Conservation (phyloP, 495 filamentous ascomycete genomes). For the Hypoxylon cercidicola region DNA sequence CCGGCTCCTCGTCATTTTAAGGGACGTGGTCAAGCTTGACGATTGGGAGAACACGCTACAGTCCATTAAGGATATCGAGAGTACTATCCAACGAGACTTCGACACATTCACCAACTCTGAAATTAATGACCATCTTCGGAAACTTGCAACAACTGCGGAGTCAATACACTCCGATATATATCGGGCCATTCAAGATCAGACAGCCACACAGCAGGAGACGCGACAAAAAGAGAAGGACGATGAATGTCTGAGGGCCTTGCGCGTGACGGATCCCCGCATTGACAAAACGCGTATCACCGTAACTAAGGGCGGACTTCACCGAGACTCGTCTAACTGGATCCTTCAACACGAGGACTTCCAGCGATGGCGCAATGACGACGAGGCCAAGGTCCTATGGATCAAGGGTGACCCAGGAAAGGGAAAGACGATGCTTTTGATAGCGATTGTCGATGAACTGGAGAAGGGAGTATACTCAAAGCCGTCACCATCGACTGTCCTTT, state of each 20-base stretch:
- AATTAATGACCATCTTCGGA: not conserved
- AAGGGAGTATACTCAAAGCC: not conserved
- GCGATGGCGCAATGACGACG: not conserved
- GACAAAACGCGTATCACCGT: conserved; percentile 54
- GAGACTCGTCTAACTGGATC: conserved; percentile 57
- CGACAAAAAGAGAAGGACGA: conserved; percentile 9
- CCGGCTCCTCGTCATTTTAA: conserved; percentile 8
- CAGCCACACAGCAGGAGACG: not conserved
- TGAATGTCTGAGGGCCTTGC: conserved; percentile 37
- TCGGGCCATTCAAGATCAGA: not conserved
- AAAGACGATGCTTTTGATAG: conserved; percentile 61
- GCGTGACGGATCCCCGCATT: conserved; percentile 42
- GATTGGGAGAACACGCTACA: not conserved
- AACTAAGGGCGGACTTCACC: conserved; percentile 54
- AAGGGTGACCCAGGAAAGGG: conserved; percentile 58
- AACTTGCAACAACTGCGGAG: conserved; percentile 1
- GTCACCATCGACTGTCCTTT: conserved; percentile 23
- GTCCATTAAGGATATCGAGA: not conserved
- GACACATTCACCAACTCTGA: not conserved
- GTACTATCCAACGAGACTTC: not conserved
- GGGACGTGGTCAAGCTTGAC: not conserved
- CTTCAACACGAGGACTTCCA: conserved; percentile 51
- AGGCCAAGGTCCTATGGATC: conserved; percentile 53
- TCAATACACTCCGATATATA: not conserved
- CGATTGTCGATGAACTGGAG: conserved; percentile 53